Evolutionary conservation across 1,139 yeast species (phyloP).

Genomic region (Hyphopichia wangnamkhiaoensis): DNA sequence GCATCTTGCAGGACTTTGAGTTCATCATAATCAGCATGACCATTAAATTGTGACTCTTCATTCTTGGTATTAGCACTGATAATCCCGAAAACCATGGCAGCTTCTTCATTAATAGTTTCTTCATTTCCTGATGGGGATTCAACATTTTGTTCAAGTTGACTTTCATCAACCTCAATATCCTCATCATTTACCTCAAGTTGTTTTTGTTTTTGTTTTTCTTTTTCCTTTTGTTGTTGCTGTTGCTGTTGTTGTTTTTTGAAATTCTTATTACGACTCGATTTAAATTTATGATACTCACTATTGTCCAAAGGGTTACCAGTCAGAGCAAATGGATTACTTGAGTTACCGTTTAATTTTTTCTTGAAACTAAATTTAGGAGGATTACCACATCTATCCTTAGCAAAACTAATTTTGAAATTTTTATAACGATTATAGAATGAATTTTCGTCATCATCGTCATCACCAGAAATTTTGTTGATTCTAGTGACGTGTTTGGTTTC

Average conservation of each 20-base stretch:
- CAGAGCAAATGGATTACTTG: neutral
- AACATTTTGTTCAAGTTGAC: neutral
- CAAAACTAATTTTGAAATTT: conserved; percentile 44
- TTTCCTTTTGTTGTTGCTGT: neutral
- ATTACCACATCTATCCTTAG: conserved; percentile 51
- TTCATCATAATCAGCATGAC: neutral
- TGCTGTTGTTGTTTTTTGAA: neutral
- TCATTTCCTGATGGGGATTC: conserved; percentile 8
- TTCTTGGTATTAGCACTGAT: conserved; percentile 28
- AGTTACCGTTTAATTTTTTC: conserved; percentile 21
- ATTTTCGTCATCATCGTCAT: conserved; percentile 20
- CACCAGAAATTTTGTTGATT: conserved; percentile 18
- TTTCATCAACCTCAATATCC: neutral
- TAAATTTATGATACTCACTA: conserved; percentile 5
- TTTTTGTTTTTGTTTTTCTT: neutral
- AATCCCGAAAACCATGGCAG: conserved; percentile 50
- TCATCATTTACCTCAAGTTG: neutral
- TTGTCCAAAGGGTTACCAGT: conserved; percentile 1
- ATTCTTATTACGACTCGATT: neutral
- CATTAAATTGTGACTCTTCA: conserved; percentile 6
- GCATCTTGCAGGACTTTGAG: conserved; percentile 7
- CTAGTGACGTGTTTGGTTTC: conserved; percentile 21
- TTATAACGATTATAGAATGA: conserved; percentile 41
- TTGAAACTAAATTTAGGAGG: conserved; percentile 47
- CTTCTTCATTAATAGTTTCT: conserved; percentile 38